Percentiles rank a stretch among this genome's conserved stretches.
Conservation (phyloP, 1,284 basidiomycete species). For the Ceratobasidium sp. region DNA sequence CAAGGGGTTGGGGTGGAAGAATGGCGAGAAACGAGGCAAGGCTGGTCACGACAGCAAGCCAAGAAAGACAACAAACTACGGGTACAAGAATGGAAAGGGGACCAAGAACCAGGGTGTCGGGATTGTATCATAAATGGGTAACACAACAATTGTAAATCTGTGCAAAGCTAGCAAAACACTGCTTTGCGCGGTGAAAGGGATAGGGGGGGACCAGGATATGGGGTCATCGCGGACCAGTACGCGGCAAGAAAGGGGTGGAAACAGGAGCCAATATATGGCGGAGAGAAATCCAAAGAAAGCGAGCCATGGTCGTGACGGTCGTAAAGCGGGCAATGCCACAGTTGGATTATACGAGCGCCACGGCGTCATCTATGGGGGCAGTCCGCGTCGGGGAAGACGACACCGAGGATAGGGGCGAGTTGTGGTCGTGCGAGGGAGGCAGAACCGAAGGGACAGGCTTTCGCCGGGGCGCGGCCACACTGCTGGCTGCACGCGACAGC, state of each 20-base stretch:
- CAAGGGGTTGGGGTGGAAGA: not conserved
- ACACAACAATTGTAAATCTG: not conserved
- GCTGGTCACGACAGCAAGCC: not conserved
- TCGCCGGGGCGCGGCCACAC: constrained; percentile 27
- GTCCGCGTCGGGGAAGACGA: constrained; percentile 21
- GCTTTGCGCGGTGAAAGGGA: not conserved
- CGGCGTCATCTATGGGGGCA: not conserved
- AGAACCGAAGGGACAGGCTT: constrained; percentile 50
- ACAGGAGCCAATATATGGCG: not conserved
- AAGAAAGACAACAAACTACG: not conserved
- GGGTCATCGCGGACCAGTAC: too few relatives aligned
- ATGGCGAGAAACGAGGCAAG: not conserved
- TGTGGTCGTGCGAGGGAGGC: constrained; percentile 56
- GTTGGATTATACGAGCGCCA: not conserved
- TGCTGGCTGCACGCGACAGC: constrained; percentile 4
- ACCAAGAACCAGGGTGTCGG: not conserved
- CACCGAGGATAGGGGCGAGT: constrained; percentile 13
- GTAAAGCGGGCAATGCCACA: too few relatives aligned
- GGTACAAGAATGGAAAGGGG: not conserved
- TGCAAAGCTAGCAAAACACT: not conserved
- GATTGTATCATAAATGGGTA: not conserved
- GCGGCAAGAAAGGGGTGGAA: too few relatives aligned
- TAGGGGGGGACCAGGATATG: not conserved
- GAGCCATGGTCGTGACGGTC: not conserved
- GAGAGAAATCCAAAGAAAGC: not conserved